Base-by-base conservation (phyloP, 176 grass and related monocot genomes). In the Oryza punctata region DNA sequence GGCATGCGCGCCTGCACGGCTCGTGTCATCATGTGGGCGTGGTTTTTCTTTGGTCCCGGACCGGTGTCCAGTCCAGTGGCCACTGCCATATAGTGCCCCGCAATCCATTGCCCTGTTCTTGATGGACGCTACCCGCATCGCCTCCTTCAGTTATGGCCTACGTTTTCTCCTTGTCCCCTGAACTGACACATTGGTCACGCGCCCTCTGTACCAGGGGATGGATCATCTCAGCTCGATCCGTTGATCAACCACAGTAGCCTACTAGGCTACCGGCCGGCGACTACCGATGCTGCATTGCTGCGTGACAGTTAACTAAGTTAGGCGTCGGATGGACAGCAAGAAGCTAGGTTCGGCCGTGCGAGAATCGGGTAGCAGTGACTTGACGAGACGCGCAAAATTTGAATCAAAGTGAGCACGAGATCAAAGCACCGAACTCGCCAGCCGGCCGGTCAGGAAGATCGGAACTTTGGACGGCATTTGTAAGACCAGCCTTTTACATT, bases 41-140 rank as follows among this genome's bases (percentile, higher is more conserved):
- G 54, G 15, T 57, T 57, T 57, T n/a, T 50, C 47, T 67, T 75
- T 44, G 76, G 87, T 84, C 81, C 81, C 63, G 57, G 80, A 38
- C 65, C 37, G 37, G 37, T 38, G 37, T 38, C 37, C 37, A 38
- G 37, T 38, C 45, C 57, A 69, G 24, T 25, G 13, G 21, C 78
- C 73, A 57, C 18, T 21, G 18, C 52, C 52, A 21, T 21, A 57
- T 50, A 11, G 47, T 6, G 47, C 14, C 50, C 49, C 15, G 6
- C 19, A 26, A 28, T 3, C 40, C 38, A 19, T 50, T 30, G 14
- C 45, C 27, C 10, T 18, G 23, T 67, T 86, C 26, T 75, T 69
- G 21, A 79, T 41, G 69, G 52, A 66, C 43, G 45, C 43, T 67
- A 75, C 33, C 83, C 28, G 77, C 66, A 12, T 70, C 67, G n/a